These are phyloP conservation scores for Nannochloris sp. DNA, from an alignment of 139 green algal genomes.

Conservation along the genomic window DNA sequence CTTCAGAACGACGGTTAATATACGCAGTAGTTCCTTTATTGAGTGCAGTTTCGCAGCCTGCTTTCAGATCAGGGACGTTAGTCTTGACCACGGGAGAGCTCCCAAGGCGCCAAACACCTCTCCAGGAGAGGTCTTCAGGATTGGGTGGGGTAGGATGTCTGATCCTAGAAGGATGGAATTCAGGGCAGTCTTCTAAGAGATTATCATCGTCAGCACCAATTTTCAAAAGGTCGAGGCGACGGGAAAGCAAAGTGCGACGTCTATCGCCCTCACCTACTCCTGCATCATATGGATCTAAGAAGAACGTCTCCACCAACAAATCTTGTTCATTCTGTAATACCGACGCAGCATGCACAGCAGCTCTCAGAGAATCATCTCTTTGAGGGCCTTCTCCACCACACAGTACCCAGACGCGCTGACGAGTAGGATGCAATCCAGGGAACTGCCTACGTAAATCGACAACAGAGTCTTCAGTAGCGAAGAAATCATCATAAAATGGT, in stretches of 20 bases:
- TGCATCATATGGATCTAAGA: slow-evolving; percentile 1
- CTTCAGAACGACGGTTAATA: background rate
- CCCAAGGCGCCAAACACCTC: background rate
- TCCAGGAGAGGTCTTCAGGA: background rate
- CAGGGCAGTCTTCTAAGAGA: background rate
- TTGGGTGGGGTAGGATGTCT: background rate
- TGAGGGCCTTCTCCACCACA: slow-evolving; percentile 23
- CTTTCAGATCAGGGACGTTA: background rate
- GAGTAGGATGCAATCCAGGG: background rate
- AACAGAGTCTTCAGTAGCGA: too few relatives aligned
- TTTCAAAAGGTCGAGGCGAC: slow-evolving; percentile 1
- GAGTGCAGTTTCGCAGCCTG: background rate
- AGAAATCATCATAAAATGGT: too few relatives aligned
- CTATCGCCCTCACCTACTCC: background rate
- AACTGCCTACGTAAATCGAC: background rate
- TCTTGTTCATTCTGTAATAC: slow-evolving; percentile 9
- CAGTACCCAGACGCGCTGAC: slow-evolving; percentile 30
- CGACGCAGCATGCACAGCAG: slow-evolving; percentile 5
- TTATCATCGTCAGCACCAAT: slow-evolving; percentile 6
- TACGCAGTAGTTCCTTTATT: background rate
- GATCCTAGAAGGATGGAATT: slow-evolving; percentile 11
- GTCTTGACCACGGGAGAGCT: background rate
- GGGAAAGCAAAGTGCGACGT: background rate
- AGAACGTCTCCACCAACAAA: slow-evolving; percentile 22
- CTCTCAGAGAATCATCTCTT: slow-evolving; percentile 12